Percentiles rank a stretch among this genome's conserved stretches.
These are phyloP conservation scores for Castanea sativa DNA, from an alignment of 306 rosid species.

Conservation along the genomic window DNA sequence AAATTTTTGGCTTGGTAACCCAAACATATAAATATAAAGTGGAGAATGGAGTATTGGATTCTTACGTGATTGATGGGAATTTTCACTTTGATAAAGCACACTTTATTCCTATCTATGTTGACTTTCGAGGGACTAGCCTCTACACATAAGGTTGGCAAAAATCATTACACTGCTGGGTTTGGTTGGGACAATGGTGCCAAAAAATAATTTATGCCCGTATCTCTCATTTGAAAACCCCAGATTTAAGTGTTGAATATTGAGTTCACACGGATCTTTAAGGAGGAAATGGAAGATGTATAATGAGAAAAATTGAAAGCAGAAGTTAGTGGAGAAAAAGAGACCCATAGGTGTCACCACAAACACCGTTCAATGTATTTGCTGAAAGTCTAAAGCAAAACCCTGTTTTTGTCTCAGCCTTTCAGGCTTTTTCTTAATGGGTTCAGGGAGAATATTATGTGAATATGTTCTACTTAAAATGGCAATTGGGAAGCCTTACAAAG, in stretches of 20 bases:
- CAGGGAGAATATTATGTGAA: no score
- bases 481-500: no score
- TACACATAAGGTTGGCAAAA: slow-evolving; percentile 43
- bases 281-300: background rate
- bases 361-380: background rate
- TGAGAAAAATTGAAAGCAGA: background rate
- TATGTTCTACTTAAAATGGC: no score
- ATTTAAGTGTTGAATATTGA: background rate
- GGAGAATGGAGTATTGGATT: slow-evolving; percentile 37
- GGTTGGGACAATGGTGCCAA: slow-evolving; percentile 8
- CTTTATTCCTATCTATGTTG: slow-evolving; percentile 32
- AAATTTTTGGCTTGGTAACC: background rate
- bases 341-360: background rate
- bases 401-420: background rate
- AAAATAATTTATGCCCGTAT: background rate
- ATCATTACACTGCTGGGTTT: slow-evolving; percentile 11
- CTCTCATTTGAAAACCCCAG: slow-evolving; percentile 6
- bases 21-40: background rate
- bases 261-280: background rate
- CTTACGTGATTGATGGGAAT: slow-evolving; percentile 34
- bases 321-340: background rate
- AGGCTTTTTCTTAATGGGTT: background rate
- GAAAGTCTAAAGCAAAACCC: background rate
- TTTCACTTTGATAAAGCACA: slow-evolving; percentile 20
- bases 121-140: slow-evolving; percentile 29